Evolutionary conservation across 257 asterid genomes (phyloP).

Genomic region (Mentha longifolia): DNA sequence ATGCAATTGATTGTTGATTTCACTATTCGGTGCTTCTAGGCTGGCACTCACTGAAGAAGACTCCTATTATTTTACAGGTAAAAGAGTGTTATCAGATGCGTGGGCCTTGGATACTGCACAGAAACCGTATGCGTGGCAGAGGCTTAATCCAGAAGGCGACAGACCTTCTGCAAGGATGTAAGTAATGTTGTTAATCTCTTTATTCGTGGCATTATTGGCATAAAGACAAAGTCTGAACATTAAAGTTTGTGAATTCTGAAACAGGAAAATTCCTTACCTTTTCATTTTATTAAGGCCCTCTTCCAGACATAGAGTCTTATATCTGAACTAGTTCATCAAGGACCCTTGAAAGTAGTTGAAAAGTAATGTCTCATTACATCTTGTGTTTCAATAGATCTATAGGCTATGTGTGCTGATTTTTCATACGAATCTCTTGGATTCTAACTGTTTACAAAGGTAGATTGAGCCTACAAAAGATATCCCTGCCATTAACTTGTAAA

Average conservation of each 20-base stretch:
- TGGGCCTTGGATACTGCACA: constrained; percentile 99
- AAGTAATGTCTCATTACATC: neutral
- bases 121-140: constrained; percentile 96
- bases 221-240: constrained; percentile 5
- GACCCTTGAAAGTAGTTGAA: constrained; percentile 7
- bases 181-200: constrained; percentile 43
- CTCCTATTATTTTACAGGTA: constrained; percentile 58
- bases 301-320: neutral
- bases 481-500: neutral
- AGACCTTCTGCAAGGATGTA: constrained; percentile 96
- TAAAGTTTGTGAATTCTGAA: constrained; percentile 9
- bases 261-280: constrained; percentile 1
- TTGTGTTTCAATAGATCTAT: constrained; percentile 1
- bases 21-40: constrained; percentile 26
- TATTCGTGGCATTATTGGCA: constrained; percentile 10
- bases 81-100: constrained; percentile 93
- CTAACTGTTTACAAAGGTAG: constrained; percentile 8
- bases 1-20: neutral
- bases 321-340: constrained; percentile 22
- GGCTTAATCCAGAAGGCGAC: constrained; percentile 96
- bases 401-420: constrained; percentile 27
- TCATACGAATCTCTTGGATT: constrained; percentile 21
- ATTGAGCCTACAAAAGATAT: constrained; percentile 8
- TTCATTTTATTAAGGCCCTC: neutral
- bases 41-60: constrained; percentile 11